These are phyloP conservation scores for Ogataea thermomethanolica DNA, from an alignment of 805 yeast species.

Conservation along the genomic window DNA sequence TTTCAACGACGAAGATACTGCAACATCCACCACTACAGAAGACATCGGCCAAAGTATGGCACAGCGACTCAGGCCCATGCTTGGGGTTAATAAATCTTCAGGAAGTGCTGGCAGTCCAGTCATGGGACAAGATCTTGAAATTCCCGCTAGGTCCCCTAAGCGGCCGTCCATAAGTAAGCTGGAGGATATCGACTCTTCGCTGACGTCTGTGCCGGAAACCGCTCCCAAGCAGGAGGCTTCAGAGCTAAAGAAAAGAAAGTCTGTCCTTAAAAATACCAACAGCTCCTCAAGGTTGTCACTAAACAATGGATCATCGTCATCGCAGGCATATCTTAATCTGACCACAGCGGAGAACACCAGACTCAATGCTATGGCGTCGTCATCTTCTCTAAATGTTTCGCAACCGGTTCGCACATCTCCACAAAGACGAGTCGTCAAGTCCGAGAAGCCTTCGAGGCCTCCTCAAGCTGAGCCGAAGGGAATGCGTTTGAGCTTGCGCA, in stretches of 20 bases:
- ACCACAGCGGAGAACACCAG: slow-evolving; percentile 81
- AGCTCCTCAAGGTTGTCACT: slow-evolving; percentile 18
- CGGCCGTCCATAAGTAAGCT: slow-evolving; percentile 6
- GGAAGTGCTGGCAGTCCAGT: slow-evolving; percentile 2
- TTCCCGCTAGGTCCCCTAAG: slow-evolving; percentile 13
- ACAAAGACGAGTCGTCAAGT: slow-evolving; percentile 3
- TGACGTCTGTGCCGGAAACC: slow-evolving; percentile 9
- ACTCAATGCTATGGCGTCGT: slow-evolving; percentile 57
- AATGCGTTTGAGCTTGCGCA: slow-evolving; percentile 27
- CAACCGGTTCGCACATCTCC: slow-evolving; percentile 11
- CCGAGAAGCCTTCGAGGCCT: slow-evolving; percentile 7
- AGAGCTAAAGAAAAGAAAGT: slow-evolving; percentile 32
- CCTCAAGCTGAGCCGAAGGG: slow-evolving; percentile 27
- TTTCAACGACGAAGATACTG: slow-evolving; percentile 6
- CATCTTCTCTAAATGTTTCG: slow-evolving; percentile 33
- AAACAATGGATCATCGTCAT: slow-evolving; percentile 42
- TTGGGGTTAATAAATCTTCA: slow-evolving; percentile 19
- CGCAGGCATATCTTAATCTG: slow-evolving; percentile 60
- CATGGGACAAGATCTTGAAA: slow-evolving; percentile 21
- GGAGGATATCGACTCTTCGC: slow-evolving; percentile 18
- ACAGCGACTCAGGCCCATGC: slow-evolving; percentile 42
- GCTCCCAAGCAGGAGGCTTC: background rate
- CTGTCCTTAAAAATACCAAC: slow-evolving; percentile 44
- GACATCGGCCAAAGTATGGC: slow-evolving; percentile 37
- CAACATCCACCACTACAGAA: slow-evolving; percentile 9